Conservation (phyloP, 106 monocot genomes). For the Dactylorhiza incarnata region DNA sequence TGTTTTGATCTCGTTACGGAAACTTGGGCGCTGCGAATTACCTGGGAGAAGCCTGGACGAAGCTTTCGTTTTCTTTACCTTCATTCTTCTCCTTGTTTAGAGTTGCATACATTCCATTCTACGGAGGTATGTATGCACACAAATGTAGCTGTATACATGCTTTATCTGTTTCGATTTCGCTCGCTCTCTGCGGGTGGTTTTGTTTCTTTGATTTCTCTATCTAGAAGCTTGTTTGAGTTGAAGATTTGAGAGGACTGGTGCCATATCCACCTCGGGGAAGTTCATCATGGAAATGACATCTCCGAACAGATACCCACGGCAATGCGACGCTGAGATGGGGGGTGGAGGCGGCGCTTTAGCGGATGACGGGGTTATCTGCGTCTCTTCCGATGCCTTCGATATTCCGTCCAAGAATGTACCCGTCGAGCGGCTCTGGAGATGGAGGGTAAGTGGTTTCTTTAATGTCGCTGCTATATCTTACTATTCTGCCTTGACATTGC, state of each 20-base stretch:
- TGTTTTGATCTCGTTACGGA: neutral
- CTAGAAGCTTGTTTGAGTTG: neutral
- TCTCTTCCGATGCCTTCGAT: conserved; percentile 26
- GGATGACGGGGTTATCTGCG: conserved; percentile 2
- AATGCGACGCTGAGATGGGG: conserved; percentile 8
- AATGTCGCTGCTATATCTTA: neutral
- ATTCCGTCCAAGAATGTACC: conserved; percentile 59
- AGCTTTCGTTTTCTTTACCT: neutral
- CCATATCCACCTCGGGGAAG: conserved; percentile 39
- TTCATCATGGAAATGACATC: neutral
- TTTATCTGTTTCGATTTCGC: neutral
- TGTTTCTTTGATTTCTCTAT: neutral
- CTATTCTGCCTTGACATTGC: neutral
- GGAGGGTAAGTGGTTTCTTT: conserved; percentile 41
- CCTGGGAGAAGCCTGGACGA: neutral
- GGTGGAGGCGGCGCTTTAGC: neutral
- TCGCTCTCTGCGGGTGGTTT: conserved; percentile 1
- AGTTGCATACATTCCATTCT: neutral
- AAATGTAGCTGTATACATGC: neutral
- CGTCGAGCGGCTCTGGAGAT: conserved; percentile 46
- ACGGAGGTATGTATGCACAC: neutral
- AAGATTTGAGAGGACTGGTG: conserved; percentile 13
- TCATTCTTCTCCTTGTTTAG: neutral
- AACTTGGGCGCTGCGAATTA: neutral
- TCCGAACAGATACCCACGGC: conserved; percentile 11